These are phyloP conservation scores for Clonostachys solani DNA, from an alignment of 2,329 filamentous ascomycete species.

Conservation along the genomic window DNA sequence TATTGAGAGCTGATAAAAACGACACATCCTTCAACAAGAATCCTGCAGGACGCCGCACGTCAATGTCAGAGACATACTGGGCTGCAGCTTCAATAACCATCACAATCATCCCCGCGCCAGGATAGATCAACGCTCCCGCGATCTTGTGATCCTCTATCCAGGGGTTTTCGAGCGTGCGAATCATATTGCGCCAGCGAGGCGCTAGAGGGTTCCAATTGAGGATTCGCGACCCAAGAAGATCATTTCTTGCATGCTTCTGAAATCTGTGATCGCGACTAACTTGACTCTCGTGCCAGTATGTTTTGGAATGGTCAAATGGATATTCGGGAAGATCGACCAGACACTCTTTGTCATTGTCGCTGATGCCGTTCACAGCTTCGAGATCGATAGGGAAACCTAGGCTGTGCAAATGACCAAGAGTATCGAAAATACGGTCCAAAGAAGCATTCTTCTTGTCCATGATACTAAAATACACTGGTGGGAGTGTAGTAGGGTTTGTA, in stretches of 20 bases:
- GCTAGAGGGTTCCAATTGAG: conserved; percentile 6
- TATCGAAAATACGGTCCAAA: no score
- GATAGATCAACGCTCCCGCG: conserved; percentile 25
- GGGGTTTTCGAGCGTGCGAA: conserved; percentile 42
- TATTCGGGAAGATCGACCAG: conserved; percentile 42
- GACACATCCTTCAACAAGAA: no score
- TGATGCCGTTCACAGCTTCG: no score
- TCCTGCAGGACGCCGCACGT: no score
- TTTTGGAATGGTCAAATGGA: conserved; percentile 47
- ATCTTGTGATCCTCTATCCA: conserved; percentile 50
- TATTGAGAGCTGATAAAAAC: no score
- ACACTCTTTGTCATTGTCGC: conserved; percentile 5
- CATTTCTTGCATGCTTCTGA: conserved; percentile 31
- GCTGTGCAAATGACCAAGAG: no score
- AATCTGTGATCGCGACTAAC: conserved; percentile 28
- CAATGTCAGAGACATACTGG: no score
- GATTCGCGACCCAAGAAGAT: conserved; percentile 36
- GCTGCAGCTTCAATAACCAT: conserved; percentile 13
- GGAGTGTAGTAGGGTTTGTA: no score
- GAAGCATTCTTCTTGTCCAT: no score
- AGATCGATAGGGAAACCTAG: no score
- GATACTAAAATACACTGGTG: no score
- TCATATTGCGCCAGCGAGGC: conserved; percentile 39
- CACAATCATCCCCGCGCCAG: conserved; percentile 25
- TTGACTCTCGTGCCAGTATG: conserved; percentile 40